phyloP scores from a whole-genome alignment of 1,284 basidiomycete genomes.

The Ceratobasidium sp. region DNA sequence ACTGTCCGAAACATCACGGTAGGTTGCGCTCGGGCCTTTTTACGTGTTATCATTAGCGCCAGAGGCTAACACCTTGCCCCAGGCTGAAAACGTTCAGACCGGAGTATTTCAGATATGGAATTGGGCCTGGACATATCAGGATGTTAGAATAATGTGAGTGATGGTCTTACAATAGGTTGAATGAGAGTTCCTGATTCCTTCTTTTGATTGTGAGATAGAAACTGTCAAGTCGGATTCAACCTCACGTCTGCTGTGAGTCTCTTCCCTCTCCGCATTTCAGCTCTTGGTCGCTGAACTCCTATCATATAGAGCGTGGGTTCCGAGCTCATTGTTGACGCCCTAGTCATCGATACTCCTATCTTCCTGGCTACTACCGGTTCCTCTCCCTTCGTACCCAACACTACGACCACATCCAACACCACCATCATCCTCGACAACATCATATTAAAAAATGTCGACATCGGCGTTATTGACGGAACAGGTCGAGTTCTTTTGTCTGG shows the following conservation, averaged over 20 bases:
- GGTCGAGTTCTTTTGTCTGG: slow-evolving; percentile 62
- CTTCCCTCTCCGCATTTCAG: slow-evolving; percentile 42
- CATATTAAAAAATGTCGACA: slow-evolving; percentile 46
- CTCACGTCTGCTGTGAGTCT: slow-evolving; percentile 60
- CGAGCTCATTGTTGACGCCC: slow-evolving; percentile 70
- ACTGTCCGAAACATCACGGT: slow-evolving; percentile 64
- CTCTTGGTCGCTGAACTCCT: background rate
- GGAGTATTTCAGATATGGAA: slow-evolving; percentile 52
- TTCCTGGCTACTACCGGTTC: slow-evolving; percentile 62
- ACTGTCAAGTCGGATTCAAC: slow-evolving; percentile 58
- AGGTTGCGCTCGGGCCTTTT: too few species aligned
- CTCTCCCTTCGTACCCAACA: slow-evolving; percentile 51
- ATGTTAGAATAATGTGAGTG: slow-evolving; percentile 69
- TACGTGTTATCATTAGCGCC: too few species aligned
- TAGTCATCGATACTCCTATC: slow-evolving; percentile 56
- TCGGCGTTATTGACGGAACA: slow-evolving; percentile 57
- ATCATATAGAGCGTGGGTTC: slow-evolving; percentile 60
- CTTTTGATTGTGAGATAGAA: too few species aligned
- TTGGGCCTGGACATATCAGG: slow-evolving; percentile 70
- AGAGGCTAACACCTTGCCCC: too few species aligned
- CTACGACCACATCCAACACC: slow-evolving; percentile 52
- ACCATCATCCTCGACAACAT: slow-evolving; percentile 63
- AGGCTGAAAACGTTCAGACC: slow-evolving; percentile 64
- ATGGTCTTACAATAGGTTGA: slow-evolving; percentile 33
- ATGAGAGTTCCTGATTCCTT: background rate